A percentile compares a stretch with the other conserved stretches of the same genome.
phyloP scores from a whole-genome alignment of 495 filamentous ascomycete genomes.

The Talaromyces liani region DNA sequence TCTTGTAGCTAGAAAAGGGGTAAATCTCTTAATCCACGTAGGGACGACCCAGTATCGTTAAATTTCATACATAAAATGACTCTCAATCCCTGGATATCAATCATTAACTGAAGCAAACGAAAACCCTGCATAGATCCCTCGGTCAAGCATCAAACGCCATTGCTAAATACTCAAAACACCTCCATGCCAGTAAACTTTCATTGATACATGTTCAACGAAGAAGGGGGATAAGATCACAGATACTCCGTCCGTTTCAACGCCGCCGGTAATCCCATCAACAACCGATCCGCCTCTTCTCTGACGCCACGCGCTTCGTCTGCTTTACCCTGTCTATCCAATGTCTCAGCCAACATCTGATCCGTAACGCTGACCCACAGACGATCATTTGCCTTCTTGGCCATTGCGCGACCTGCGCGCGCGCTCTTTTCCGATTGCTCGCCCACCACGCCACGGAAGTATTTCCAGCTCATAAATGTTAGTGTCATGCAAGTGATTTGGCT shows the following conservation, averaged over 20 bases:
- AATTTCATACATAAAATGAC: not conserved
- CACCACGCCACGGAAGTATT: conserved; percentile 78
- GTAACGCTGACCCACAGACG: conserved; percentile 80
- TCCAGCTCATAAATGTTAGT: conserved; percentile 75
- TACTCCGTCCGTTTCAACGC: conserved; percentile 27
- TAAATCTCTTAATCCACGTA: not conserved
- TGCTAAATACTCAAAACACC: not conserved
- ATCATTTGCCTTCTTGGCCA: conserved; percentile 70
- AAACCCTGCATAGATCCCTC: not conserved
- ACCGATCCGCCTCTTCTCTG: conserved; percentile 34
- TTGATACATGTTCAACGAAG: not conserved
- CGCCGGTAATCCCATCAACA: conserved; percentile 35
- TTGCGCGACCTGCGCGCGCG: conserved; percentile 61
- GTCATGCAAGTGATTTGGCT: conserved; percentile 72
- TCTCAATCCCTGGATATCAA: not conserved
- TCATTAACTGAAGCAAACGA: not conserved
- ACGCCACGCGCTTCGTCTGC: conserved; percentile 48
- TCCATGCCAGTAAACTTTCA: not conserved
- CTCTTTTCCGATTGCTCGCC: conserved; percentile 89
- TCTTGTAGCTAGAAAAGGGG: not conserved
- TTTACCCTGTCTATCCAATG: conserved; percentile 65
- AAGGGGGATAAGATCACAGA: not conserved
- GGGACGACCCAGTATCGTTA: not conserved
- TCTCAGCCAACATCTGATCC: conserved; percentile 69
- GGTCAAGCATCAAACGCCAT: not conserved